Evolutionary conservation across 2,329 filamentous ascomycete genomes (phyloP), one percentile per base, ranked within the genome.

Genomic region (Xylaria sp.): DNA sequence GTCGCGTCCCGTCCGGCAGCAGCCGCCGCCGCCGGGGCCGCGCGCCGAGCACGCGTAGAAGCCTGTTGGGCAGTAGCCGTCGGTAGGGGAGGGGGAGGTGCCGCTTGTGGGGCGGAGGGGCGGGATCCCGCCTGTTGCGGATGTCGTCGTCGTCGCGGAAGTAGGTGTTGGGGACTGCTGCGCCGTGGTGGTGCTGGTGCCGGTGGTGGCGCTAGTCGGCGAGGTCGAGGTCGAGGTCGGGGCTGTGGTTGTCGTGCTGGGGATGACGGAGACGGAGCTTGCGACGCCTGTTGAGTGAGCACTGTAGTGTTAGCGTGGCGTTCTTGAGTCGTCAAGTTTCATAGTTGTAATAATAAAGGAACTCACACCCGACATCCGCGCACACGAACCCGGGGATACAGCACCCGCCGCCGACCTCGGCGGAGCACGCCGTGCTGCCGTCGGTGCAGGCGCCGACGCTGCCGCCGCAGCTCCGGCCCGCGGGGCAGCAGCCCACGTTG

Each of bases 11-110:
- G 91, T 92, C 52, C 89, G 89, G 74, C 93, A 97, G 76, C 93
- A 97, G 1, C 83, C 83, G 18, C 91, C 91, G 13, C 90, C 91
- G 54, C 92, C 91, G 55, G 86, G 86, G 54, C 92, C 91, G 55
- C 86, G 86, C 1, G 93, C 93, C 2, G 87, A 84, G 72, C 93
- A 97, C 46, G 91, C 88, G 72, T 97, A 97, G 77, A 92, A 97
- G 2, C 92, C 92, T 0, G 88, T 92, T 0, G 93, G 93, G 64
- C 93, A 97, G 63, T 81, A 77, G 26, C 58, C 44, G 11, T 76
- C 7, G 2, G 53, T 18, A 4, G 48, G 70, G 22, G 73, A 72
- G 5, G 71, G 69, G 6, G 68, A 62, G 4, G 71, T 72, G 52
- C 74, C 77, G 4, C 73, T 73, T 42, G 69, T 70, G 20, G 69